Percentiles rank a stretch among this genome's conserved stretches.
phyloP scores from a whole-genome alignment of 1,139 yeast genomes.

The Debaryomycetaceae sp. region DNA sequence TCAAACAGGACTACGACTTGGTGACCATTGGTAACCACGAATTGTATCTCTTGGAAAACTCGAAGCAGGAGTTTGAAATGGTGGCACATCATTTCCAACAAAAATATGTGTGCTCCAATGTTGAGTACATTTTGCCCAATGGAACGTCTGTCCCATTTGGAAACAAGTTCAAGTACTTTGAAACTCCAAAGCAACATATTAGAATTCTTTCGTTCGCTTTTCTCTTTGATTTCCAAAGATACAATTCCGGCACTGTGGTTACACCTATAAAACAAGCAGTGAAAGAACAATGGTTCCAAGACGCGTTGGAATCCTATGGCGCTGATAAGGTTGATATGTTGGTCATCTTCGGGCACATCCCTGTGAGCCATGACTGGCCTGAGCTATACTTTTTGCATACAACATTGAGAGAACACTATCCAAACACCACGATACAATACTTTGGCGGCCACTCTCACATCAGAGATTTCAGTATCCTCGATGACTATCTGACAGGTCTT shows the following conservation, averaged over 20 bases:
- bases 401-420: constrained; percentile 54
- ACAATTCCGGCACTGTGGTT: constrained; percentile 61
- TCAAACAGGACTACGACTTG: constrained; percentile 68
- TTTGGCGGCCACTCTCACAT: constrained; percentile 96
- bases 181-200: constrained; percentile 51
- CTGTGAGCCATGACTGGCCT: constrained; percentile 55
- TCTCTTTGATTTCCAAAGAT: constrained; percentile 69
- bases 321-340: constrained; percentile 58
- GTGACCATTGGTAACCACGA: constrained; percentile 93
- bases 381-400: constrained; percentile 56
- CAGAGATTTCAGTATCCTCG: constrained; percentile 74
- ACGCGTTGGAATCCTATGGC: constrained; percentile 42
- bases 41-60: constrained; percentile 66
- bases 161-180: constrained; percentile 58
- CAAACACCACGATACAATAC: constrained; percentile 68
- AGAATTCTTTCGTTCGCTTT: constrained; percentile 74
- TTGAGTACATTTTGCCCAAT: constrained; percentile 54
- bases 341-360: constrained; percentile 77
- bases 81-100: constrained; percentile 61
- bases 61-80: constrained; percentile 61
- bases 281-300: constrained; percentile 60
- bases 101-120: constrained; percentile 75
- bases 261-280: constrained; percentile 58
- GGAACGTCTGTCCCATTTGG: constrained; percentile 67
- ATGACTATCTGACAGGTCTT: constrained; percentile 64